phyloP scores from a whole-genome alignment of 331 rosid species.

The Malus hybrid region DNA sequence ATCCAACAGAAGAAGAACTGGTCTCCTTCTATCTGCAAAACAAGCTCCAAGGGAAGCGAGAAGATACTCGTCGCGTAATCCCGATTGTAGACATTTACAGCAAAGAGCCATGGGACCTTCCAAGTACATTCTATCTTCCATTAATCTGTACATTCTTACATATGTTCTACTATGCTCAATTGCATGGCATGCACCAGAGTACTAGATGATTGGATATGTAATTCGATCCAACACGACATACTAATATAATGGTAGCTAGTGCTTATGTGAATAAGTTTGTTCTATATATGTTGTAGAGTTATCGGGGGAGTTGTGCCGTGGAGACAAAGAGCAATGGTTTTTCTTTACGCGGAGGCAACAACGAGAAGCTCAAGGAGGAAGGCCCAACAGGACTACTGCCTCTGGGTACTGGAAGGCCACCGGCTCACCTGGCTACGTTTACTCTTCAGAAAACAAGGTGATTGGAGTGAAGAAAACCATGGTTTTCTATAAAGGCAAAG shows the following conservation, averaged over 20 bases:
- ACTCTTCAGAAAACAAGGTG: constrained; percentile 48
- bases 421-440: constrained; percentile 74
- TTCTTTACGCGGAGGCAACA: constrained; percentile 69
- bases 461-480: constrained; percentile 78
- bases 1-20: constrained; percentile 80
- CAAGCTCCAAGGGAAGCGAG: constrained; percentile 42
- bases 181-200: too few species aligned
- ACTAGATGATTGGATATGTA: too few species aligned
- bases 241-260: not conserved
- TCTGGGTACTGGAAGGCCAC: constrained; percentile 93
- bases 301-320: constrained; percentile 56
- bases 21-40: constrained; percentile 56
- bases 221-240: too few species aligned
- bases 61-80: constrained; percentile 38
- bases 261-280: not conserved
- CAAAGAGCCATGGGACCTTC: constrained; percentile 70
- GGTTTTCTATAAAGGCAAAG: constrained; percentile 81
- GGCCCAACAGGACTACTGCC: constrained; percentile 67
- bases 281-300: constrained; percentile 28
- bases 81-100: constrained; percentile 49
- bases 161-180: too few species aligned
- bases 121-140: constrained; percentile 24
- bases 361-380: constrained; percentile 74
- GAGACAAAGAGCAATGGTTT: constrained; percentile 85
- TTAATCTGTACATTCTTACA: not conserved